A percentile compares a stretch with the other conserved stretches of the same genome.
These are phyloP conservation scores for Dichomitus squalens DNA, from an alignment of 1,284 basidiomycete genomes.

Conservation along the genomic window DNA sequence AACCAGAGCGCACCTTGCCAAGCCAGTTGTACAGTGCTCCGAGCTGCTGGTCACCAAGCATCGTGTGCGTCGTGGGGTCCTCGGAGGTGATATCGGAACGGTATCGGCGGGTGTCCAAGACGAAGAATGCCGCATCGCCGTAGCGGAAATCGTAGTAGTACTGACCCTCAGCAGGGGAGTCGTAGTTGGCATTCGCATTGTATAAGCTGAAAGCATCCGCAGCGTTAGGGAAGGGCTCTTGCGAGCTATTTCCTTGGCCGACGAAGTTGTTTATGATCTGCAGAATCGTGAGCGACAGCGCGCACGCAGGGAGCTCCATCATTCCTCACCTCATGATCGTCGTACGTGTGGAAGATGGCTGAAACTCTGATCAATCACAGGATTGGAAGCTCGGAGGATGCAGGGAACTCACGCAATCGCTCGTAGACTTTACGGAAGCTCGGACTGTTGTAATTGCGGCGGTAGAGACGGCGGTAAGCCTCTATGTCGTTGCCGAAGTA, in stretches of 20 bases:
- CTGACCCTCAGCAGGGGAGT: conserved; percentile 45
- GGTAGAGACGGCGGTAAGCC: conserved; percentile 64
- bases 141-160: conserved; percentile 71
- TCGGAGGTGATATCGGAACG: conserved; percentile 50
- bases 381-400: background rate
- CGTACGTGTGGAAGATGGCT: conserved; percentile 67
- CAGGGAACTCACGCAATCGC: conserved; percentile 54
- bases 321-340: conserved; percentile 65
- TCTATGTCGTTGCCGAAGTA: conserved; percentile 59
- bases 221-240: conserved; percentile 59
- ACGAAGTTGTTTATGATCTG: conserved; percentile 68
- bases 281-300: conserved; percentile 7
- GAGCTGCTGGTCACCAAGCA: conserved; percentile 76
- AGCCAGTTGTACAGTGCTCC: conserved; percentile 70
- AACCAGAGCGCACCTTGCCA: conserved; percentile 41
- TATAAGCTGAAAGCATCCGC: conserved; percentile 69
- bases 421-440: conserved; percentile 71
- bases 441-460: conserved; percentile 64
- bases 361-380: conserved; percentile 12
- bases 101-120: conserved; percentile 75
- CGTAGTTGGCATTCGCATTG: conserved; percentile 68
- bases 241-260: conserved; percentile 56
- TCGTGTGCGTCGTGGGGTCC: conserved; percentile 52
- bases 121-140: conserved; percentile 78
- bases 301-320: background rate